Evolutionary conservation across 164 flowering plant species (phyloP).

Genomic region (Tinospora cordifolia): DNA sequence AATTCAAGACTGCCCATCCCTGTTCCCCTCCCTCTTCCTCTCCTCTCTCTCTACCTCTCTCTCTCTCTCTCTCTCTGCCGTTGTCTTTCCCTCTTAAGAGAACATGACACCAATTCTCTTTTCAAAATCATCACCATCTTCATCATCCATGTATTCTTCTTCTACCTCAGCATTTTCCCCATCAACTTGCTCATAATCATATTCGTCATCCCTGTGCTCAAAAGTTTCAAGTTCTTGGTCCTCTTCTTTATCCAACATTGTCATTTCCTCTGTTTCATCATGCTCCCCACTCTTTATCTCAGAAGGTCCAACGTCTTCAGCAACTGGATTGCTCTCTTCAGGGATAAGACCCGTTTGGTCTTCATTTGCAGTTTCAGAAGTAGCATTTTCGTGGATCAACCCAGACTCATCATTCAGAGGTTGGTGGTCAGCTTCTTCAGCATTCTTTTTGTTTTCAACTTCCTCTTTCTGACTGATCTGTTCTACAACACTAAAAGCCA

Average conservation of each 20-base stretch:
- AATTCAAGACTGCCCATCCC: conserved; percentile 1
- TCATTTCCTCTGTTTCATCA: conserved; percentile 37
- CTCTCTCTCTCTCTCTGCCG: not conserved
- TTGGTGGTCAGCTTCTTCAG: conserved; percentile 16
- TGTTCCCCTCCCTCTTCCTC: no score
- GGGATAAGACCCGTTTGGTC: no score
- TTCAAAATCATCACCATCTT: conserved; percentile 76
- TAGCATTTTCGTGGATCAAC: no score
- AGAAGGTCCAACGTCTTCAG: no score
- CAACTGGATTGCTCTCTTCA: no score
- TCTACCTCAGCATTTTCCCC: conserved; percentile 52
- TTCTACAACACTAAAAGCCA: conserved; percentile 19
- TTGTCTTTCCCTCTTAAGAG: conserved; percentile 16
- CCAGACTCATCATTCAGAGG: conserved; percentile 11
- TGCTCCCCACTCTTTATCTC: not conserved
- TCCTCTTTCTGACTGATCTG: conserved; percentile 17
- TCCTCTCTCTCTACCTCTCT: no score
- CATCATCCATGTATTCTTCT: conserved; percentile 59
- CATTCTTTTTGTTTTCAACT: conserved; percentile 14
- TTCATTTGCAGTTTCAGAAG: conserved; percentile 1
- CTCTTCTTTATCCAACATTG: conserved; percentile 27
- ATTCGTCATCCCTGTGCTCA: conserved; percentile 48
- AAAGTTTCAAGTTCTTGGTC: conserved; percentile 42
- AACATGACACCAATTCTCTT: conserved; percentile 61
- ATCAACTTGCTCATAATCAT: conserved; percentile 44